phyloP scores from a whole-genome alignment of 2,329 filamentous ascomycete species.

The Phyllosticta citribraziliensis region DNA sequence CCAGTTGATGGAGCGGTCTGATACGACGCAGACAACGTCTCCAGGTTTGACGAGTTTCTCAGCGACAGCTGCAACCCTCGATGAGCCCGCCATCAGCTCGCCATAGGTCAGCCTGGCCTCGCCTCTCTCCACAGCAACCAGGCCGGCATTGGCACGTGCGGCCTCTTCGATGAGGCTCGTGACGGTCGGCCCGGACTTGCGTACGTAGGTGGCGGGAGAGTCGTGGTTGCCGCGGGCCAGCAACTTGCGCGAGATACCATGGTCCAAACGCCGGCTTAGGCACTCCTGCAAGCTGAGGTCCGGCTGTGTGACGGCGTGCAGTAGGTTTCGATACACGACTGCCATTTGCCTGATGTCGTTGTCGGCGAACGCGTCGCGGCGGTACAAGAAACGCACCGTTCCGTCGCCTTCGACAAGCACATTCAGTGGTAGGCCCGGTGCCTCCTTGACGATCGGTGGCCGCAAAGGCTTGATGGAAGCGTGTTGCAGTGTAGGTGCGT shows the following conservation, averaged over 20 bases:
- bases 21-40: constrained; percentile 26
- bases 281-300: background rate
- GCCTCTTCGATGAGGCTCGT: background rate
- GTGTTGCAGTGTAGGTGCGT: background rate
- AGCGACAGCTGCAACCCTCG: background rate
- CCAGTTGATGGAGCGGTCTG: constrained; percentile 27
- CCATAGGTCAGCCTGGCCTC: background rate
- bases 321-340: background rate
- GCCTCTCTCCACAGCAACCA: background rate
- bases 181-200: background rate
- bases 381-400: background rate
- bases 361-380: background rate
- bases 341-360: background rate
- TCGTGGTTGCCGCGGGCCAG: background rate
- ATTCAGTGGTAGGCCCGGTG: background rate
- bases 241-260: background rate
- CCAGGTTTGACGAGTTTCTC: constrained; percentile 1
- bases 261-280: background rate
- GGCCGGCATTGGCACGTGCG: background rate
- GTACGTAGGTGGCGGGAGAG: background rate
- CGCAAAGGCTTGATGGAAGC: background rate
- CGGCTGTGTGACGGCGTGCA: background rate
- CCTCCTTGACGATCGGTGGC: background rate
- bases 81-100: background rate
- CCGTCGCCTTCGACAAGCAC: background rate